phyloP scores from a whole-genome alignment of 768 basidiomycete species.

The Pleurotus tuoliensis region DNA sequence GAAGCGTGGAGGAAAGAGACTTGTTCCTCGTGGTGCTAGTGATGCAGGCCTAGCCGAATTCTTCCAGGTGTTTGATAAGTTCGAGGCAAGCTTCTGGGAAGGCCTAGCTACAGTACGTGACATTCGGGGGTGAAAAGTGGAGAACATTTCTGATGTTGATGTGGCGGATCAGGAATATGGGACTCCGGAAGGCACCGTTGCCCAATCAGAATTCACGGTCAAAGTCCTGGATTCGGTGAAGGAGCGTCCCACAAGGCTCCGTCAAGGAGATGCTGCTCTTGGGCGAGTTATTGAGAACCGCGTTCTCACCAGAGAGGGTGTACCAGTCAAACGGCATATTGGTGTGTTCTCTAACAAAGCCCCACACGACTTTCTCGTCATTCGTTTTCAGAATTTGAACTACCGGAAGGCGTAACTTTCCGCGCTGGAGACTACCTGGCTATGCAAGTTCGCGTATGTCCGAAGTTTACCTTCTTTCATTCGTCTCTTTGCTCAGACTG shows the following conservation, averaged over 20 bases:
- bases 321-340: constrained; percentile 37
- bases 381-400: constrained; percentile 29
- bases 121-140: background rate
- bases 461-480: background rate
- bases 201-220: constrained; percentile 21
- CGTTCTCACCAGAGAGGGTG: constrained; percentile 33
- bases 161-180: constrained; percentile 25
- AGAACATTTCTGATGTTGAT: background rate
- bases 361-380: background rate
- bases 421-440: constrained; percentile 46
- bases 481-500: constrained; percentile 19
- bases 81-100: constrained; percentile 35
- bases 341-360: constrained; percentile 18
- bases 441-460: constrained; percentile 23
- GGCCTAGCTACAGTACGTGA: constrained; percentile 26
- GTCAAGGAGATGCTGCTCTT: constrained; percentile 33
- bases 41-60: constrained; percentile 39
- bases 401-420: constrained; percentile 34
- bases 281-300: constrained; percentile 37
- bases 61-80: constrained; percentile 42
- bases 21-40: constrained; percentile 34
- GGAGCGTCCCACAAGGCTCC: constrained; percentile 28
- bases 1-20: constrained; percentile 29
- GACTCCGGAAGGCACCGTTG: constrained; percentile 16
- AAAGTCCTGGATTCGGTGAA: constrained; percentile 27